phyloP scores from a whole-genome alignment of 306 rosid genomes.

The Sicyos baderoa region DNA sequence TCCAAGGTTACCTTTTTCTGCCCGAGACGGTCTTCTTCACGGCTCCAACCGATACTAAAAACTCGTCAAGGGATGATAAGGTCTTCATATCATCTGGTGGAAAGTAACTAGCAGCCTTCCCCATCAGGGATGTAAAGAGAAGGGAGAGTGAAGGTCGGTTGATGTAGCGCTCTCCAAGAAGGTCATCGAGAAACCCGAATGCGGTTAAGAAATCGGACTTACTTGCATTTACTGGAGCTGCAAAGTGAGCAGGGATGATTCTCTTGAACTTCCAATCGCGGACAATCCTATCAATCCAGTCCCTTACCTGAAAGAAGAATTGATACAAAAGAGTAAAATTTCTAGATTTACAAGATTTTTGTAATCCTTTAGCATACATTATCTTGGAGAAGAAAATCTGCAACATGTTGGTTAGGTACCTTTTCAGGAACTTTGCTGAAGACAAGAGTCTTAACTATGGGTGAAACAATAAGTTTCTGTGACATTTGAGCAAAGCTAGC shows the following conservation, averaged over 20 bases:
- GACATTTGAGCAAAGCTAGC: conserved; percentile 87
- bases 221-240: conserved; percentile 71
- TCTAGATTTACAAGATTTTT: background rate
- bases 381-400: too few species aligned
- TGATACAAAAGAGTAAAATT: background rate
- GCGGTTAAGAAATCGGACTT: conserved; percentile 66
- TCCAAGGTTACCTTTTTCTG: conserved; percentile 37
- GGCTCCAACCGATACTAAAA: conserved; percentile 80
- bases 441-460: conserved; percentile 86
- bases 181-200: conserved; percentile 80
- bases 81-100: conserved; percentile 98
- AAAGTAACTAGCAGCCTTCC: conserved; percentile 85
- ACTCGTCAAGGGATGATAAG: conserved; percentile 76
- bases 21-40: conserved; percentile 91
- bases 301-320: conserved; percentile 55
- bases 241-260: conserved; percentile 85
- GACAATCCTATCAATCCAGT: conserved; percentile 74
- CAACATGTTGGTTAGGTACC: conserved; percentile 30
- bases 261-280: conserved; percentile 82
- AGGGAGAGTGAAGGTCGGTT: conserved; percentile 57
- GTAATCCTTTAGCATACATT: background rate
- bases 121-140: conserved; percentile 64
- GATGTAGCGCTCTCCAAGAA: conserved; percentile 50
- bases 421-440: conserved; percentile 92
- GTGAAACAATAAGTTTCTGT: conserved; percentile 89